These are phyloP conservation scores for Parastagonospora nodorum DNA, from an alignment of 2,329 filamentous ascomycete species.

Conservation along the genomic window DNA sequence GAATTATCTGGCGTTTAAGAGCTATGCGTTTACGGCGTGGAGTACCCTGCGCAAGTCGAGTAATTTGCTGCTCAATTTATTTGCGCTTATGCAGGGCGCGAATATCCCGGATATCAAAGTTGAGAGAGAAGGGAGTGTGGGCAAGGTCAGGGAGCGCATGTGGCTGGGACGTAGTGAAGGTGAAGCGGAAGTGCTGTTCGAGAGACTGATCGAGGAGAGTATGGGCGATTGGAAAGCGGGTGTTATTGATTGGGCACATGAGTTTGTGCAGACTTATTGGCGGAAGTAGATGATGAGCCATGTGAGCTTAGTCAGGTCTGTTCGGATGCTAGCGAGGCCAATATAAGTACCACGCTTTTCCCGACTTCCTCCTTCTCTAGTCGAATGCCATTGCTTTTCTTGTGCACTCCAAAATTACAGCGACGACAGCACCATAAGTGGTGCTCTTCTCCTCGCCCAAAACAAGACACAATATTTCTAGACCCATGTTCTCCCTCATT, in stretches of 20 bases:
- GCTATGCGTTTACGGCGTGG: slow-evolving; percentile 95
- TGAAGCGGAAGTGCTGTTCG: slow-evolving; percentile 86
- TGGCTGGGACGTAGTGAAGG: slow-evolving; percentile 90
- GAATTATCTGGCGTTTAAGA: slow-evolving; percentile 87
- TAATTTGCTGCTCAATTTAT: slow-evolving; percentile 91
- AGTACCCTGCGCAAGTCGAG: slow-evolving; percentile 86
- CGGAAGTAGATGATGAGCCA: slow-evolving; percentile 56
- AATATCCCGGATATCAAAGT: slow-evolving; percentile 95
- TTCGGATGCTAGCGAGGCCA: background rate
- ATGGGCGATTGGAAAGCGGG: slow-evolving; percentile 82
- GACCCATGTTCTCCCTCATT: too few relatives aligned
- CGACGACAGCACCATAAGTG: too few relatives aligned
- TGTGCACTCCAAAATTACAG: too few relatives aligned
- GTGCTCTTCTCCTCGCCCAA: too few relatives aligned
- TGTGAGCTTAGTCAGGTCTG: background rate
- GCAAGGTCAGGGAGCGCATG: slow-evolving; percentile 94
- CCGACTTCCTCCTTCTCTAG: background rate
- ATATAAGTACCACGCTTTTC: background rate
- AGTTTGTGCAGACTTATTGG: slow-evolving; percentile 84
- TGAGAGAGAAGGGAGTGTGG: slow-evolving; percentile 89
- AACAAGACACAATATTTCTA: too few relatives aligned
- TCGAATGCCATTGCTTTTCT: background rate
- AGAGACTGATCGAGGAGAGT: slow-evolving; percentile 87
- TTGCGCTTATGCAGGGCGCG: slow-evolving; percentile 95
- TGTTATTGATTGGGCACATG: slow-evolving; percentile 93